Evolutionary conservation across 345 rosid genomes (phyloP).

Genomic region (Brassica napus): Da-Ae NC_063452.1:64834501-64835000

Average conservation of each 20-base stretch:
- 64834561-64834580: constrained; percentile 44
- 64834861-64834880: constrained; percentile 71
- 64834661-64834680: constrained; percentile 33
- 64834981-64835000: constrained; percentile 38
- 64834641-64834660: constrained; percentile 57
- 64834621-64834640: constrained; percentile 74
- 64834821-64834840: constrained; percentile 46
- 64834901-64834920: constrained; percentile 74
- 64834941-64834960: constrained; percentile 49
- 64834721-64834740: constrained; percentile 61
- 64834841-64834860: constrained; percentile 43
- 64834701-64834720: constrained; percentile 63
- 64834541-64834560: constrained; percentile 40
- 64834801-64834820: constrained; percentile 58
- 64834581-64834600: constrained; percentile 40
- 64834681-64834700: constrained; percentile 41
- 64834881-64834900: constrained; percentile 57
- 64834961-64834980: constrained; percentile 70
- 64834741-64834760: constrained; percentile 69
- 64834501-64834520: constrained; percentile 60
- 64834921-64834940: constrained; percentile 54
- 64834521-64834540: constrained; percentile 44
- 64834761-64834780: constrained; percentile 41
- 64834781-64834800: constrained; percentile 45
- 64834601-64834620: constrained; percentile 73